Evolutionary conservation across 148 eudicot species (phyloP).

Genomic region (Euryodendron excelsum): DNA sequence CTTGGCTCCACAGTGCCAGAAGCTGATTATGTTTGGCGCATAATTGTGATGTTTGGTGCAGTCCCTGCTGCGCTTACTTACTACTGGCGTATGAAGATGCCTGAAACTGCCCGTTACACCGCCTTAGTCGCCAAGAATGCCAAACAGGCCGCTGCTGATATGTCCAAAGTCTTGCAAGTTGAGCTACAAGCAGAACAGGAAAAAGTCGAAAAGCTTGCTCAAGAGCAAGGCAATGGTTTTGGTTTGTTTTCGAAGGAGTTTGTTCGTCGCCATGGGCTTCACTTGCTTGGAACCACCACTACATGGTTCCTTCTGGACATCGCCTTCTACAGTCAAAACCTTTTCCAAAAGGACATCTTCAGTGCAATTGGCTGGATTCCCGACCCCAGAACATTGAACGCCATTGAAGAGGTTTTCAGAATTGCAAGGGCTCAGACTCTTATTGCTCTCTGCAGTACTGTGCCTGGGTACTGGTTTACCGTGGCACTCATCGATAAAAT

Average conservation of each 20-base stretch:
- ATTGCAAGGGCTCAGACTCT: conserved; percentile 15
- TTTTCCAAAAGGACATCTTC: conserved; percentile 19
- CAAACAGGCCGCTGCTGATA: conserved; percentile 14
- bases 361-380: conserved; percentile 14
- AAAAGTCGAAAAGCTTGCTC: background rate
- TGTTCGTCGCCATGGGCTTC: conserved; percentile 3
- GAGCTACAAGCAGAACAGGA: conserved; percentile 12
- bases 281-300: conserved; percentile 12
- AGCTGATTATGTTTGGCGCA: conserved; percentile 36
- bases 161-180: conserved; percentile 16
- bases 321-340: conserved; percentile 13
- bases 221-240: background rate
- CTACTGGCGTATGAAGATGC: conserved; percentile 52
- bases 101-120: conserved; percentile 45
- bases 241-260: conserved; percentile 12
- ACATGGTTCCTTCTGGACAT: conserved; percentile 17
- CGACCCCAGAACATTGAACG: background rate
- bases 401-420: conserved; percentile 7
- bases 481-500: conserved; percentile 13
- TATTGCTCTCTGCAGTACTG: conserved; percentile 16
- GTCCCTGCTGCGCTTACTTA: conserved; percentile 34
- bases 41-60: conserved; percentile 37
- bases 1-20: conserved; percentile 23
- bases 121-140: conserved; percentile 36
- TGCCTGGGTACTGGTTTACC: conserved; percentile 14